Base-by-base conservation (phyloP, 2,329 filamentous ascomycete genomes). In the Hypomyces rosellus region DNA sequence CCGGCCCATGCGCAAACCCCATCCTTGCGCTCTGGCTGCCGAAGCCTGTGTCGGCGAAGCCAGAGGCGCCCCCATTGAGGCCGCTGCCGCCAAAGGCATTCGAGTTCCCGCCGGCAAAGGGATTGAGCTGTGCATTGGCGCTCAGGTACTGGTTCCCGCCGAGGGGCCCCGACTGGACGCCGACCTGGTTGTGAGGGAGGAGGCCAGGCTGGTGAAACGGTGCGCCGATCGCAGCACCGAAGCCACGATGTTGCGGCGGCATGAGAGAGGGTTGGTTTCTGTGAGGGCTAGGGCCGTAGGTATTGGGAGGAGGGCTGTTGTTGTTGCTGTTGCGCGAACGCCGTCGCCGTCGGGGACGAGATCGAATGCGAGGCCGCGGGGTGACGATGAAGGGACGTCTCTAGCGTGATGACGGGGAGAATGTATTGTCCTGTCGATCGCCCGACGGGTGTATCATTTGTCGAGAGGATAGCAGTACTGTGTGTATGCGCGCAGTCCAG, bases 11-110 rank as follows among this genome's bases (percentile, higher is more conserved):
- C 52, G 86, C 81, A 65, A 96, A 96, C 6, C 89, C 85, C 78
- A 93, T 88, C 63, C 92, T 84, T 53, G 89, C 89, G 55, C 88
- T 89, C 67, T 95, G 89, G 67, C 89, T 92, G 33, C 85, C 89
- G 46, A 96, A 80, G 1, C 89, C 89, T 16, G 87, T 86, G 51
- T 80, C 76, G 45, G 76, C 77, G 55, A 83, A 84, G 9, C 78
- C 79, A 58, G 75, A 79, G 55, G 75, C 80, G 55, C 71, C 79
- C 50, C 70, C 80, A 57, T 74, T 75, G 70, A 77, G 74, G 51
- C 76, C 79, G 55, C 75, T 80, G 45, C 77, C 78, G 46, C 78
- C 78, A 56, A 88, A 76, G 9, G 74, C 68, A 56, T 74, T 76
- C 52, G 71, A 74, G 59, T 78, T 80, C 12, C 78, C 74, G 14